Conservation (phyloP, 2,329 filamentous ascomycete species). For the Diaporthe longicolla region DNA sequence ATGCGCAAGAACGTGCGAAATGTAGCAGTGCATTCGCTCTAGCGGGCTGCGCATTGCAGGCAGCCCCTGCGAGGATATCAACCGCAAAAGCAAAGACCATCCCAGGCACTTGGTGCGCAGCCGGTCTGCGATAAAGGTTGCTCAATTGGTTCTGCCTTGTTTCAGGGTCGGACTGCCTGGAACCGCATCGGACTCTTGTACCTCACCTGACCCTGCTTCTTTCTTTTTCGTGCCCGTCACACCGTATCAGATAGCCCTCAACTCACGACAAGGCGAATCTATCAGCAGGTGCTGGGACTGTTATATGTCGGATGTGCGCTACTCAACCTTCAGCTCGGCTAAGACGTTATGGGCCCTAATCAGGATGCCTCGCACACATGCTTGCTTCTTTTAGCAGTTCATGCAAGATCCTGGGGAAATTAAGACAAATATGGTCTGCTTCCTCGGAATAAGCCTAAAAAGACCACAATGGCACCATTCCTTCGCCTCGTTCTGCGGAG, state of each 20-base stretch:
- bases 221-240: not conserved
- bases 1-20: not conserved
- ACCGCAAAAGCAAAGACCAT: constrained; percentile 4
- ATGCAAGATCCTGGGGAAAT: not conserved
- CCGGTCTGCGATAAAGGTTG: not conserved
- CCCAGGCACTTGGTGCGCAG: constrained; percentile 1
- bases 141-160: constrained; percentile 18
- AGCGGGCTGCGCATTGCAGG: not conserved
- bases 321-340: not conserved
- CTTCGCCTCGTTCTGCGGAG: not conserved
- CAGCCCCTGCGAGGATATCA: not conserved
- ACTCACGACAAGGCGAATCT: not conserved
- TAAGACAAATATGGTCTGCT: not conserved
- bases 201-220: not conserved
- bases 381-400: constrained; percentile 7
- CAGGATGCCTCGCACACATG: not conserved
- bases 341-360: not conserved
- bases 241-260: not conserved
- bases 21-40: constrained; percentile 1
- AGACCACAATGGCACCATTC: constrained; percentile 2
- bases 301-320: not conserved
- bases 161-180: constrained; percentile 13
- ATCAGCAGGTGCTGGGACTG: not conserved
- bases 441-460: constrained; percentile 11
- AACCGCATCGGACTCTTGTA: constrained; percentile 13